Conservation (phyloP, 345 rosid species). For the Populus deltoides region DNA sequence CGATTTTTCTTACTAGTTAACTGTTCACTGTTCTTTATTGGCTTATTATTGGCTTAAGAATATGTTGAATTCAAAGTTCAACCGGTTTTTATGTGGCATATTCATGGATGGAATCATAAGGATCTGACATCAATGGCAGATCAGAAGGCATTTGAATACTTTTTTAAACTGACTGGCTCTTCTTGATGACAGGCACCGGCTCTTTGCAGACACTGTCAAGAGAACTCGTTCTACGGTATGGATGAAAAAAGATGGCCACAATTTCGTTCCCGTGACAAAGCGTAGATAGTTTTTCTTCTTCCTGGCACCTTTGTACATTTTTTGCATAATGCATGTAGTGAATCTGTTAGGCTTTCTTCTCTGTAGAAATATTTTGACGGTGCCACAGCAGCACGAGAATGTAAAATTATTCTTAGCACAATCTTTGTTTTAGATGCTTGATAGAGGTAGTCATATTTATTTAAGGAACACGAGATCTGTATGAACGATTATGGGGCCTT, state of each 20-base stretch:
- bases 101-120: neutral
- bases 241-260: conserved; percentile 53
- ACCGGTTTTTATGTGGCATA: neutral
- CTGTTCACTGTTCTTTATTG: neutral
- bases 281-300: conserved; percentile 10
- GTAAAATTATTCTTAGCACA: neutral
- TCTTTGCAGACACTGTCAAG: conserved; percentile 62
- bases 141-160: neutral
- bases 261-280: conserved; percentile 43
- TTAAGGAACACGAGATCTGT: too few relatives aligned
- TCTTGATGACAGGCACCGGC: conserved; percentile 53
- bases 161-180: neutral
- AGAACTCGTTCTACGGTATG: conserved; percentile 70
- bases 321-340: neutral
- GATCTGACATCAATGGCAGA: neutral
- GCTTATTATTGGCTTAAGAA: neutral
- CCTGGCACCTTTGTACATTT: neutral
- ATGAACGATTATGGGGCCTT: too few relatives aligned
- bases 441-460: neutral
- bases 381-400: too few relatives aligned
- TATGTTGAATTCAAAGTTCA: neutral
- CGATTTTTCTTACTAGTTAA: neutral
- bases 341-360: neutral
- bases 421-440: neutral
- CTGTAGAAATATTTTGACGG: too few relatives aligned